Base-by-base conservation (phyloP, 257 asterid genomes). In the Cordia subcordata region DNA sequence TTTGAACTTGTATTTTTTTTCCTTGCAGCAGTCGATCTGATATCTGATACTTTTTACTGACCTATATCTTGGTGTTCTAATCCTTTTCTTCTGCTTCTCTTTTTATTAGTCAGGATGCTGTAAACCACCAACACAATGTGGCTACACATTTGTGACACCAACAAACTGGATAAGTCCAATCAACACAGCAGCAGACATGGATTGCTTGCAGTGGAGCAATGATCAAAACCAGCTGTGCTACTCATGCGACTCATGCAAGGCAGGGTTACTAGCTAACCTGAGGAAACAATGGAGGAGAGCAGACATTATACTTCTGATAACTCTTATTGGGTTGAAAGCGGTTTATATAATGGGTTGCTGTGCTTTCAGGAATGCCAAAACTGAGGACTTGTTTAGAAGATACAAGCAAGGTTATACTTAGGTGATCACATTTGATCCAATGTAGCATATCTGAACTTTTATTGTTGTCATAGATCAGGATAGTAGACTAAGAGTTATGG, bases 161-260 rank as follows among this genome's bases (percentile, higher is more conserved):
- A 90, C 98, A 10, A 83, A 90, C 23, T 90, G 98, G 98, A 90
- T 90, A 33, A 85, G 96, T 20, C 94, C 96, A 58, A 90, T 90
- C 64, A 77, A 80, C 72, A 74, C 44, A 4, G 91, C 75, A 8
- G 98, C 89, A 13, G 96, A 90, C 45, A 75, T 75, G 85, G 96
- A 90, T 67, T 90, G 95, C 49, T 39, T 85, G 74, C 83, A 87
- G 39, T 90, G 98, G 98, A 90, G 68, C 95, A 90, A 87, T 54
- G 96, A 87, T 8, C 98, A 90, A 55, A 77, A 91, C 4, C 84
- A 90, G 58, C 91, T 90, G 3, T 90, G 98, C 63, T 90, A 90
- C 54, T 78, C 89, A 0, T 90, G 98, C 66, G 73, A 74, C 55
- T 90, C 98, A 0, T 90, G 98, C 89, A 90, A 90, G 57, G 98